These are phyloP conservation scores for Clathrus columnatus DNA, from an alignment of 768 basidiomycete genomes.

Conservation along the genomic window DNA sequence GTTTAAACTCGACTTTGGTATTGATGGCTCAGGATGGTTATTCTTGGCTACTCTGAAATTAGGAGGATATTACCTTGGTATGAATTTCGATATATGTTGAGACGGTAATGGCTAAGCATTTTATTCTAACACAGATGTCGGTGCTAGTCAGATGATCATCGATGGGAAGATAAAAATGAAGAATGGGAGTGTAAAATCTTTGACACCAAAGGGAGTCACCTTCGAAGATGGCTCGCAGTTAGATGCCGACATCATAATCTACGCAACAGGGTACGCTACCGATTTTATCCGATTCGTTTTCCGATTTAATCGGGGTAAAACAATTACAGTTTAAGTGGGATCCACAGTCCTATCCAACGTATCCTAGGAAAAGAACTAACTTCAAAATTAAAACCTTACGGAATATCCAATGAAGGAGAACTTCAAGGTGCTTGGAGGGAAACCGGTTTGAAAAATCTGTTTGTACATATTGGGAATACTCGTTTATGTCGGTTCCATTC, in stretches of 20 bases:
- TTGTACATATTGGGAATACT: conserved; percentile 52
- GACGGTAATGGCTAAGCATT: neutral
- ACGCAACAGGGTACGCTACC: conserved; percentile 45
- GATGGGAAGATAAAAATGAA: conserved; percentile 67
- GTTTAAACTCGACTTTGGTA: conserved; percentile 46
- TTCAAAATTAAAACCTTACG: conserved; percentile 47
- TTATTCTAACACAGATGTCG: conserved; percentile 34
- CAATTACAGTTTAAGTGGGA: conserved; percentile 35
- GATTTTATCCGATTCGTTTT: neutral
- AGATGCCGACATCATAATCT: conserved; percentile 46
- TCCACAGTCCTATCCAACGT: conserved; percentile 30
- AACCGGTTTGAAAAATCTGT: conserved; percentile 39
- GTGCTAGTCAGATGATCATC: conserved; percentile 50
- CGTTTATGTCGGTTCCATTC: conserved; percentile 51
- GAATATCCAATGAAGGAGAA: conserved; percentile 58
- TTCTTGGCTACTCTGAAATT: conserved; percentile 38
- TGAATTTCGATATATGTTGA: conserved; percentile 44
- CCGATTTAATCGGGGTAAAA: neutral
- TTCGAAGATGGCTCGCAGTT: conserved; percentile 42
- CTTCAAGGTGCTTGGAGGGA: conserved; percentile 43
- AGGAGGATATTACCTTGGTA: conserved; percentile 65
- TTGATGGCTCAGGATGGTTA: conserved; percentile 42
- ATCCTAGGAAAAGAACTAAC: conserved; percentile 41
- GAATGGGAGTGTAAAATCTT: conserved; percentile 43
- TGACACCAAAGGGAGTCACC: conserved; percentile 33